Evolutionary conservation across 345 rosid species (phyloP).

Genomic region (Syzygium oleosum): DNA sequence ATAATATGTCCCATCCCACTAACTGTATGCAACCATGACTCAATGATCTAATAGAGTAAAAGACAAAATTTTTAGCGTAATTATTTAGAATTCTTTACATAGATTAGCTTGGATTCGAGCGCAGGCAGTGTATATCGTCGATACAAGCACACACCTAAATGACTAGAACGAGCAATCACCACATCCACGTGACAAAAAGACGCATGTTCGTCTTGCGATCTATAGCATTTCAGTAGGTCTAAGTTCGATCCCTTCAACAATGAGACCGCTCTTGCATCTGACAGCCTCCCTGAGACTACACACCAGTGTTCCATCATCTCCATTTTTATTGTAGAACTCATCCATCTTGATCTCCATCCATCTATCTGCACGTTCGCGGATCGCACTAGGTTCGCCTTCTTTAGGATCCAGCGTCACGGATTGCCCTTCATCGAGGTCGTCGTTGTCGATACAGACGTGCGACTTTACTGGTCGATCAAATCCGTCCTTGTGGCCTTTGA

Average conservation of each 20-base stretch:
- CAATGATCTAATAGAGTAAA: background rate
- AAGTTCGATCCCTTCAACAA: background rate
- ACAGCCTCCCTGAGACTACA: background rate
- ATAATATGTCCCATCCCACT: background rate
- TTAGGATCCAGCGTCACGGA: background rate
- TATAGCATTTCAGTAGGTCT: background rate
- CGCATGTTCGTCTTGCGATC: background rate
- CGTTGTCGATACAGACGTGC: background rate
- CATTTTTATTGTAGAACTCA: background rate
- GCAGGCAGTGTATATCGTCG: too few relatives aligned
- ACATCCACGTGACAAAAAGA: background rate
- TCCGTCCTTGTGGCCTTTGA: accelerated
- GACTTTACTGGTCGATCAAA: accelerated
- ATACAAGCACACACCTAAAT: too few relatives aligned
- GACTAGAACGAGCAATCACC: background rate
- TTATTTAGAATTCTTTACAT: background rate
- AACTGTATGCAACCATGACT: too few relatives aligned
- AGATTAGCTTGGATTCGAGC: background rate
- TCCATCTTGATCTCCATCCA: background rate
- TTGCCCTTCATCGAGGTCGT: background rate
- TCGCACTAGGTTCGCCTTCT: background rate
- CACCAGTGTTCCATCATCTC: background rate
- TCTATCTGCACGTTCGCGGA: background rate
- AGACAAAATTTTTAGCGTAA: background rate
- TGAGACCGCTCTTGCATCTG: accelerated